These are phyloP conservation scores for Fusarium sp. DNA, from an alignment of 2,329 filamentous ascomycete species.

Conservation along the genomic window DNA sequence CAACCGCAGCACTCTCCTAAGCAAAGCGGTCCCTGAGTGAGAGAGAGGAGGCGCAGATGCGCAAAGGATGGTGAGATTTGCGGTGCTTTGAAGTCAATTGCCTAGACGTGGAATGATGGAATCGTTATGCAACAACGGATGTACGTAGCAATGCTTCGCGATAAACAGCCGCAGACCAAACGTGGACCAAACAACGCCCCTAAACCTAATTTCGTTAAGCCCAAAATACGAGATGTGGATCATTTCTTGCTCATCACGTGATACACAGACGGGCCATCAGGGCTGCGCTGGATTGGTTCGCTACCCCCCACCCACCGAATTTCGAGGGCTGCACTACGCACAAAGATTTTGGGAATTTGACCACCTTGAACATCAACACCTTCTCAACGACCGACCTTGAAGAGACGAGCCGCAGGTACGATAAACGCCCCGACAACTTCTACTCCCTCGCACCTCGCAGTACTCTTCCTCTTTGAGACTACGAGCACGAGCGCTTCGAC, in stretches of 20 bases:
- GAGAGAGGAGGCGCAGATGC: constrained; percentile 21
- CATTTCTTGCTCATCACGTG: constrained; percentile 42
- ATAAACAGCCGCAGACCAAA: constrained; percentile 40
- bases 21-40: constrained; percentile 13
- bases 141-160: constrained; percentile 23
- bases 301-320: constrained; percentile 46
- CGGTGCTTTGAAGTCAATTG: constrained; percentile 24
- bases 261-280: constrained; percentile 2
- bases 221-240: constrained; percentile 16
- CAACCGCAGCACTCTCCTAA: constrained; percentile 26
- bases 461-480: constrained; percentile 25
- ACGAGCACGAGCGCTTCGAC: constrained; percentile 38
- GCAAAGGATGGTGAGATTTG: constrained; percentile 32
- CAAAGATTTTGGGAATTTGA: constrained; percentile 56
- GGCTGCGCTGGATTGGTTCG: constrained; percentile 51
- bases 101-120: constrained; percentile 38
- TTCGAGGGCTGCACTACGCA: constrained; percentile 56
- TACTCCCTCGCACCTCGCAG: constrained; percentile 36
- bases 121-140: constrained; percentile 38
- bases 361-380: constrained; percentile 51
- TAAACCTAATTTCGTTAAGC: constrained; percentile 38
- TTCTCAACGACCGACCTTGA: constrained; percentile 53
- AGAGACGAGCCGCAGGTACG: constrained; percentile 58
- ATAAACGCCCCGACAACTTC: constrained; percentile 40
- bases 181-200: constrained; percentile 35